Conservation (phyloP, 331 rosid genomes). For the Pyrus hybrid region DNA sequence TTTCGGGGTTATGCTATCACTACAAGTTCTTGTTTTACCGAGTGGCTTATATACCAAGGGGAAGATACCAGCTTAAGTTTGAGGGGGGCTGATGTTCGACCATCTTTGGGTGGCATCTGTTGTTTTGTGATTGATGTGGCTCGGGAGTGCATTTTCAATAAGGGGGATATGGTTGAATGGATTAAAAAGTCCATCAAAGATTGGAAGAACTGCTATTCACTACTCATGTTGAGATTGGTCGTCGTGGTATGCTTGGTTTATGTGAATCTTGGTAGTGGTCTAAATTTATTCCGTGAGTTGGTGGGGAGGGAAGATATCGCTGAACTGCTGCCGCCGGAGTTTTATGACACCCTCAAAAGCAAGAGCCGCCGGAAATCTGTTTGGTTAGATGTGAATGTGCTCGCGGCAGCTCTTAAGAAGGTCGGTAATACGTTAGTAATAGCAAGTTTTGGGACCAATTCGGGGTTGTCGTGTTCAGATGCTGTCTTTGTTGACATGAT, state of each 20-base stretch:
- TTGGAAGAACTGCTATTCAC: slow-evolving; percentile 15
- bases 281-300: slow-evolving; percentile 4
- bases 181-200: slow-evolving; percentile 6
- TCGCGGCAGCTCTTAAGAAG: slow-evolving; percentile 43
- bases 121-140: slow-evolving; percentile 9
- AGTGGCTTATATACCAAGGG: slow-evolving; percentile 47
- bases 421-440: slow-evolving; percentile 49
- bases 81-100: background rate
- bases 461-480: background rate
- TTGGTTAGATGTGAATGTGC: background rate
- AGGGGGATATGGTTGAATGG: slow-evolving; percentile 28
- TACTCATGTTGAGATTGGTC: slow-evolving; percentile 37
- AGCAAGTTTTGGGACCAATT: slow-evolving; percentile 20
- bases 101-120: background rate
- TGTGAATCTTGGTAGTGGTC: slow-evolving; percentile 18
- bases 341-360: slow-evolving; percentile 17
- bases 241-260: slow-evolving; percentile 34
- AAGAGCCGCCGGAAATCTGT: background rate
- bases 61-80: slow-evolving; percentile 7
- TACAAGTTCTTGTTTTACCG: slow-evolving; percentile 45
- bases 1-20: slow-evolving; percentile 27
- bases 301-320: slow-evolving; percentile 9
- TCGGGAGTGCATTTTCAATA: slow-evolving; percentile 4
- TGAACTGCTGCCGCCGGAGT: slow-evolving; percentile 22
- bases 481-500: slow-evolving; percentile 22